Evolutionary conservation across 2,329 filamentous ascomycete species (phyloP).

Genomic region (Trichophyton verrucosum): DNA sequence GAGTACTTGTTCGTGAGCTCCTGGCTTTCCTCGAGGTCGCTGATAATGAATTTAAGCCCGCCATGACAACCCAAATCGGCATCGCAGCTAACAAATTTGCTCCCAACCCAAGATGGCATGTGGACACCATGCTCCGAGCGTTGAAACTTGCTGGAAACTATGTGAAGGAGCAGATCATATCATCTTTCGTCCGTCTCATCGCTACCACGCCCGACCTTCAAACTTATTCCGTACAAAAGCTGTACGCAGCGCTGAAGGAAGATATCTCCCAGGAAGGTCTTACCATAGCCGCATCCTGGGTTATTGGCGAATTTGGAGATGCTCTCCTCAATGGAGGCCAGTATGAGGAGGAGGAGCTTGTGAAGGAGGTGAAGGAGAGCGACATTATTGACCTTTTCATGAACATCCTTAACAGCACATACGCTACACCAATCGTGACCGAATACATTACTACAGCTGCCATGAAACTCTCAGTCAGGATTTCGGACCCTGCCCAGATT

Average conservation of each 20-base stretch:
- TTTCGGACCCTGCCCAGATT: constrained; percentile 72
- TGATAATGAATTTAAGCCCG: constrained; percentile 96
- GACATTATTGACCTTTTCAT: constrained; percentile 90
- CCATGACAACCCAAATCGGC: constrained; percentile 96
- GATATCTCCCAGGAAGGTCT: constrained; percentile 96
- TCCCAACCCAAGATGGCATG: constrained; percentile 95
- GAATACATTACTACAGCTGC: constrained; percentile 93
- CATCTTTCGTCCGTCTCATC: constrained; percentile 89
- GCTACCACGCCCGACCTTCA: constrained; percentile 90
- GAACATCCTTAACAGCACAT: constrained; percentile 86
- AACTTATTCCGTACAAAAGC: constrained; percentile 90
- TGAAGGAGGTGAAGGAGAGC: constrained; percentile 67
- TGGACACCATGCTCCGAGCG: constrained; percentile 93
- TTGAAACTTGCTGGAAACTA: constrained; percentile 90
- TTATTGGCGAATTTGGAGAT: constrained; percentile 94
- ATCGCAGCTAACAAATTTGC: constrained; percentile 92
- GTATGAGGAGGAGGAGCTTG: constrained; percentile 87
- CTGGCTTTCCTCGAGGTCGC: constrained; percentile 92
- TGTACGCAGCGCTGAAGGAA: constrained; percentile 81
- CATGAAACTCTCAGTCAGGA: constrained; percentile 85
- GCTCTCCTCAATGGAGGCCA: constrained; percentile 76
- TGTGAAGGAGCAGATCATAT: constrained; percentile 94
- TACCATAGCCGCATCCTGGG: constrained; percentile 88
- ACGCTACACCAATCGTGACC: constrained; percentile 77
- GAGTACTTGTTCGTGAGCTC: constrained; percentile 82